A percentile compares a stretch with the other conserved stretches of the same genome.
These are phyloP conservation scores for Xylaria arbuscula DNA, from an alignment of 2,329 filamentous ascomycete genomes.

Conservation along the genomic window DNA sequence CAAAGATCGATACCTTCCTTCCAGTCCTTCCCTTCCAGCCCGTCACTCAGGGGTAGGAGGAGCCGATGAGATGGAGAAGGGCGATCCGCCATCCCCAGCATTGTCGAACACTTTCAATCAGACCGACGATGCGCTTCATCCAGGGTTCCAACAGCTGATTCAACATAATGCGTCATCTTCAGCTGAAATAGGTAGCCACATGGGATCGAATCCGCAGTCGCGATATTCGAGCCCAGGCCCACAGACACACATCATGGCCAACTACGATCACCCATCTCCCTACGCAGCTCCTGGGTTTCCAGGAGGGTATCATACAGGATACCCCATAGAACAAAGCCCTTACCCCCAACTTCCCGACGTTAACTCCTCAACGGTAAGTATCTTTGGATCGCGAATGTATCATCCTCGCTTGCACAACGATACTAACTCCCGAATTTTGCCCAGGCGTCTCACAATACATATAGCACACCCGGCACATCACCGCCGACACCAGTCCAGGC, in stretches of 20 bases:
- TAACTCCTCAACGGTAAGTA: slow-evolving; percentile 43
- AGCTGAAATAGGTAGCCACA: slow-evolving; percentile 48
- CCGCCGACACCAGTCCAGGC: slow-evolving; percentile 58
- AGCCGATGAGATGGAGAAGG: slow-evolving; percentile 47
- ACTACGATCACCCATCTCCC: slow-evolving; percentile 44
- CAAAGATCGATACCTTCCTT: slow-evolving; percentile 17
- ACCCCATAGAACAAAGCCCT: slow-evolving; percentile 44
- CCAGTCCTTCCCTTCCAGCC: not conserved
- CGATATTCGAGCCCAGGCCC: slow-evolving; percentile 55
- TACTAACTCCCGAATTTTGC: slow-evolving; percentile 12
- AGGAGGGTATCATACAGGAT: slow-evolving; percentile 43
- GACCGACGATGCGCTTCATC: slow-evolving; percentile 53
- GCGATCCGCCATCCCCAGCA: slow-evolving; percentile 58
- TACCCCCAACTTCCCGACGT: slow-evolving; percentile 48
- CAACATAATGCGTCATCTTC: slow-evolving; percentile 55
- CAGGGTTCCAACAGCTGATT: slow-evolving; percentile 57
- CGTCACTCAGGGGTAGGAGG: slow-evolving; percentile 17
- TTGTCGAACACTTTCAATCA: slow-evolving; percentile 53
- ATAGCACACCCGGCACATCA: slow-evolving; percentile 64
- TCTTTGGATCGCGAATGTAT: slow-evolving; percentile 8
- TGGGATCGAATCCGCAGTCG: slow-evolving; percentile 52
- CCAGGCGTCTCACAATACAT: slow-evolving; percentile 53
- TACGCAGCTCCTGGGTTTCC: slow-evolving; percentile 41
- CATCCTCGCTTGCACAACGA: not conserved
- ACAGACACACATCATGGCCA: slow-evolving; percentile 43